Evolutionary conservation across 2,329 filamentous ascomycete genomes (phyloP), one percentile per base, ranked within the genome.

Genomic region (Colletotrichum magnum): DNA sequence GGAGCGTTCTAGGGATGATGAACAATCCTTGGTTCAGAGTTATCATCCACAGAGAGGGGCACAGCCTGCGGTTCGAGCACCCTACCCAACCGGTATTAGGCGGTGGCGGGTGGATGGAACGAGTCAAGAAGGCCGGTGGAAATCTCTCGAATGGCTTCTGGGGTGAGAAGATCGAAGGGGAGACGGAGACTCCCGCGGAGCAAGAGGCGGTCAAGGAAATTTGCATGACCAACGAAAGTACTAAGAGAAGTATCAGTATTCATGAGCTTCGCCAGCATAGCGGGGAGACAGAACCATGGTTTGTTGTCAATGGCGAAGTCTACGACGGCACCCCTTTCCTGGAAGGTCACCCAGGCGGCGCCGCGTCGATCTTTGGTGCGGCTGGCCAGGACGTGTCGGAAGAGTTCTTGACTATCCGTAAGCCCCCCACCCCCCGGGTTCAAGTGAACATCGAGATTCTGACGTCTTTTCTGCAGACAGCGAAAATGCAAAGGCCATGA

Each of bases 1-100:
- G 95, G 95, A 94, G 90, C 69, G 94, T 97, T 2, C 83, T 97
- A 47, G 94, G 95, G 0, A 98, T 98, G 95, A 97, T 98, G 95
- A 97, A 97, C 81, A 97, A 97, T 74, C 93, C 94, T 0, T 98
- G 95, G 95, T 98, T 92, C 79, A 87, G 95, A 5, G 88, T 98
- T 1, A 89, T 90, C 2, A 92, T 98, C 63, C 88, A 89, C 60
- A 90, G 90, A 64, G 90, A 95, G 69, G 85, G 84, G 0, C 68
- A 75, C 51, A 80, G 77, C 7, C 80, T 97, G 50, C 86, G 89
- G 6, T 98, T 98, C 73, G 94, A 97, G 78, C 95, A 98, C 74
- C 95, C 95, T 0, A 97, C 94, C 3, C 92, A 94, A 72, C 93
- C 94, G 6, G 90, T 91, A 0, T 79, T 94, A 45, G 90, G 91